Percentiles rank a stretch among this genome's conserved stretches.
Evolutionary conservation across 805 yeast species (phyloP).

Genomic region (Nadsonia fulvescens): DNA sequence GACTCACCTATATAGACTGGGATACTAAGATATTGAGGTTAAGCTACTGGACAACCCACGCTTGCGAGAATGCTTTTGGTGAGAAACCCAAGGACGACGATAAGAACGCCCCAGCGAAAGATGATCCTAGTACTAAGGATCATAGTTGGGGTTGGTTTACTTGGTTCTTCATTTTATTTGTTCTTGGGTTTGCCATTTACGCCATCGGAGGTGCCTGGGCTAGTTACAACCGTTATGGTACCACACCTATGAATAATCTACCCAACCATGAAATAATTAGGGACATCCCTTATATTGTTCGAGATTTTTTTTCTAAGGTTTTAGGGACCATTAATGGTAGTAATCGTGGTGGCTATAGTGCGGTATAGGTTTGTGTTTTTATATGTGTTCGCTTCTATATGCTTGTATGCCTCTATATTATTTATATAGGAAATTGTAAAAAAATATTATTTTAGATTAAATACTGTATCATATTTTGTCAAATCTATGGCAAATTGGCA

Average conservation of each 20-base stretch:
- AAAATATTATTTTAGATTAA: no score
- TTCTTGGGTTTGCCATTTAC: slow-evolving; percentile 52
- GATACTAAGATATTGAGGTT: slow-evolving; percentile 8
- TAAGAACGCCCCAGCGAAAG: slow-evolving; percentile 13
- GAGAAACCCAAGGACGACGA: slow-evolving; percentile 18
- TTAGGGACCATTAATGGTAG: slow-evolving; percentile 47
- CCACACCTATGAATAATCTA: slow-evolving; percentile 34
- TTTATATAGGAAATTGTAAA: no score
- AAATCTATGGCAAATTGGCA: no score
- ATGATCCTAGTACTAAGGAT: slow-evolving; percentile 16
- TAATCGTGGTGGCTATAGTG: slow-evolving; percentile 80
- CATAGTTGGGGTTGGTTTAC: slow-evolving; percentile 60
- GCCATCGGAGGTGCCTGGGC: slow-evolving; percentile 61
- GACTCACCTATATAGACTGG: slow-evolving; percentile 9
- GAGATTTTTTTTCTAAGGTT: slow-evolving; percentile 57
- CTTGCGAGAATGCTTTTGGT: slow-evolving; percentile 15
- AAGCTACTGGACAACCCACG: slow-evolving; percentile 11
- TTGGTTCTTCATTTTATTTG: slow-evolving; percentile 63
- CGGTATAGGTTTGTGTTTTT: slow-evolving; percentile 33
- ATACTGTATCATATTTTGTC: no score
- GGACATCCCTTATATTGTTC: slow-evolving; percentile 54
- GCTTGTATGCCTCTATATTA: no score
- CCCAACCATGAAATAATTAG: slow-evolving; percentile 30
- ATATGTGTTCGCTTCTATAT: no score
- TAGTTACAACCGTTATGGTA: slow-evolving; percentile 54